phyloP scores from a whole-genome alignment of 768 basidiomycete species.

The Favolaschia claudopus region DNA sequence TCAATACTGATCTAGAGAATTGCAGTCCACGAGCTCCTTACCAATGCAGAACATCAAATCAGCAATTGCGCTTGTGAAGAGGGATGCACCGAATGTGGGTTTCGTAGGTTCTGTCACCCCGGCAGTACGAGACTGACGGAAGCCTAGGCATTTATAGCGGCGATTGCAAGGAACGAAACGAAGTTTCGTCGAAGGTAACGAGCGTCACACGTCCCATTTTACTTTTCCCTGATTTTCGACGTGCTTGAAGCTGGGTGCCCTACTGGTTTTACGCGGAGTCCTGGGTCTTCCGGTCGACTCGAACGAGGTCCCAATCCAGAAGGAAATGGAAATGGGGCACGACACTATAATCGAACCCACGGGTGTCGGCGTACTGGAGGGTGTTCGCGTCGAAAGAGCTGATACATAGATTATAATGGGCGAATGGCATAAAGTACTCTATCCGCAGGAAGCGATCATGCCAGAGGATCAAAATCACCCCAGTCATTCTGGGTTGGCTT shows the following conservation, averaged over 20 bases:
- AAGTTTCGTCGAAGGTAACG: not conserved
- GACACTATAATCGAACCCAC: slow-evolving; percentile 65
- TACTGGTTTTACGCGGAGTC: slow-evolving; percentile 67
- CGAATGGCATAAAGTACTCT: slow-evolving; percentile 26
- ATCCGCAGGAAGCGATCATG: slow-evolving; percentile 38
- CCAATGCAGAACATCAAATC: slow-evolving; percentile 63
- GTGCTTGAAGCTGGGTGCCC: slow-evolving; percentile 81
- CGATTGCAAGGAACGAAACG: slow-evolving; percentile 73
- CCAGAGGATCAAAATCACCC: slow-evolving; percentile 85
- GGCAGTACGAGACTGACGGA: not conserved
- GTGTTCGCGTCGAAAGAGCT: slow-evolving; percentile 55
- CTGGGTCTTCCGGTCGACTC: slow-evolving; percentile 54
- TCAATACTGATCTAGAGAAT: not conserved
- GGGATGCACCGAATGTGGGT: slow-evolving; percentile 76
- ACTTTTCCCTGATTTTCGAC: slow-evolving; percentile 62
- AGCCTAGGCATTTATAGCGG: slow-evolving; percentile 73
- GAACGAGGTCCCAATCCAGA: slow-evolving; percentile 44
- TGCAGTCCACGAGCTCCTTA: slow-evolving; percentile 64
- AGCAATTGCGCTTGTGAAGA: slow-evolving; percentile 69
- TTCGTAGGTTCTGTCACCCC: not conserved
- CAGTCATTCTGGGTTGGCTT: slow-evolving; percentile 71
- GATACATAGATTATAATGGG: slow-evolving; percentile 12
- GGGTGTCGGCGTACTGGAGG: slow-evolving; percentile 51
- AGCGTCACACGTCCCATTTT: no score
- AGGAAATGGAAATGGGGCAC: slow-evolving; percentile 37